These are phyloP conservation scores for Durusdinium trenchii DNA, from an alignment of 73 alveolate genomes.

Conservation along the genomic window DNA sequence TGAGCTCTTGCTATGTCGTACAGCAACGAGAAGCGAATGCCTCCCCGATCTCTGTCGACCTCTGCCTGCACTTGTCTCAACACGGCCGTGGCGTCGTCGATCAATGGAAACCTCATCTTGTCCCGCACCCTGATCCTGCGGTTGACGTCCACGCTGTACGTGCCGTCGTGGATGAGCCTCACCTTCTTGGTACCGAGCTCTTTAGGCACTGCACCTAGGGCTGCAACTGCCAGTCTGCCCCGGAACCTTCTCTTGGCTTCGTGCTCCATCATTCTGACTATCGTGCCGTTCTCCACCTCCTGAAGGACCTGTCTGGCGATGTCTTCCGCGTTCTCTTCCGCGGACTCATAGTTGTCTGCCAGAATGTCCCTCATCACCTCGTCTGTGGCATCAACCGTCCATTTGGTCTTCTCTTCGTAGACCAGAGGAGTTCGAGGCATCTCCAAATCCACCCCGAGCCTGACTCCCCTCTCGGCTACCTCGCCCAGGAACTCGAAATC, in stretches of 20 bases:
- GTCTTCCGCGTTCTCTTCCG: neutral
- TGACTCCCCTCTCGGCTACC: neutral
- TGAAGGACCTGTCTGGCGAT: neutral
- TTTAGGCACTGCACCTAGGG: neutral
- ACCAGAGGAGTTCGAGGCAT: neutral
- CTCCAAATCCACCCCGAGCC: neutral
- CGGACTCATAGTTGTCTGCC: neutral
- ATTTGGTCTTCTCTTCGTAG: neutral
- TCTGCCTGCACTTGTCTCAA: neutral
- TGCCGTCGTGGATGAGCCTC: conserved; percentile 1
- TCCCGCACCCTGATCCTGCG: neutral
- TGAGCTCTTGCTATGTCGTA: neutral
- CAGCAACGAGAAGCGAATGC: neutral
- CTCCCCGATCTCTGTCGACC: neutral
- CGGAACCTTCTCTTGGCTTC: neutral
- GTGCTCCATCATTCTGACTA: neutral
- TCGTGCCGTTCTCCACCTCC: neutral
- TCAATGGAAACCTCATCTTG: neutral
- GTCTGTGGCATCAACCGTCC: neutral
- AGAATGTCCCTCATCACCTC: neutral
- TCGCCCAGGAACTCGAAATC: neutral
- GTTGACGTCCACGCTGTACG: neutral
- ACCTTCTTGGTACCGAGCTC: neutral
- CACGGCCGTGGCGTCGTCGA: neutral
- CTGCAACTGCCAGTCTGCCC: neutral